Evolutionary conservation across 306 rosid genomes (phyloP).

Genomic region (Ormosia semicastrata): DNA sequence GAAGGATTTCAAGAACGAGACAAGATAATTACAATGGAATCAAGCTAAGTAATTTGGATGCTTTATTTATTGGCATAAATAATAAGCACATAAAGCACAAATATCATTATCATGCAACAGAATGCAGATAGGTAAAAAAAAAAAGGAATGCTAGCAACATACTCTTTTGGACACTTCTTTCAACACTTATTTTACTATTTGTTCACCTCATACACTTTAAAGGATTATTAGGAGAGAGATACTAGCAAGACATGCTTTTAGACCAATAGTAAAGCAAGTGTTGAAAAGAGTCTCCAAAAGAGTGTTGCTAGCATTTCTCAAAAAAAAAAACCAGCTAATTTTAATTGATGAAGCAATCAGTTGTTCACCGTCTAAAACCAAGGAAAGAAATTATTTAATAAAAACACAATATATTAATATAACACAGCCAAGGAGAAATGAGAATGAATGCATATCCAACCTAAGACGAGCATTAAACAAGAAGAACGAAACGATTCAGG

Average conservation of each 20-base stretch:
- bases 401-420: neutral
- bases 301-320: too few relatives aligned
- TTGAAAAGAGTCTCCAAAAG: too few relatives aligned
- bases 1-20: constrained; percentile 6
- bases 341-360: neutral
- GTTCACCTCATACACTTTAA: too few relatives aligned
- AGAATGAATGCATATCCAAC: neutral
- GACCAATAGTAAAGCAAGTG: too few relatives aligned
- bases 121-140: neutral
- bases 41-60: neutral
- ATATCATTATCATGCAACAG: neutral
- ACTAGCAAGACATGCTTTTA: too few relatives aligned
- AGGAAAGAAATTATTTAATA: neutral
- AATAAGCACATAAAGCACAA: neutral
- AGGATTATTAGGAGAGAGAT: too few relatives aligned
- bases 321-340: neutral
- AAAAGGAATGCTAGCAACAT: too few relatives aligned
- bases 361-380: neutral
- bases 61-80: neutral
- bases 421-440: neutral
- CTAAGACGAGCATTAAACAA: neutral
- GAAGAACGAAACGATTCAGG: neutral
- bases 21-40: neutral
- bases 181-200: too few relatives aligned
- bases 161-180: too few relatives aligned